Evolutionary conservation across 768 basidiomycete genomes (phyloP), one percentile per base, ranked within the genome.

Genomic region (Tulasnella sp.): DNA sequence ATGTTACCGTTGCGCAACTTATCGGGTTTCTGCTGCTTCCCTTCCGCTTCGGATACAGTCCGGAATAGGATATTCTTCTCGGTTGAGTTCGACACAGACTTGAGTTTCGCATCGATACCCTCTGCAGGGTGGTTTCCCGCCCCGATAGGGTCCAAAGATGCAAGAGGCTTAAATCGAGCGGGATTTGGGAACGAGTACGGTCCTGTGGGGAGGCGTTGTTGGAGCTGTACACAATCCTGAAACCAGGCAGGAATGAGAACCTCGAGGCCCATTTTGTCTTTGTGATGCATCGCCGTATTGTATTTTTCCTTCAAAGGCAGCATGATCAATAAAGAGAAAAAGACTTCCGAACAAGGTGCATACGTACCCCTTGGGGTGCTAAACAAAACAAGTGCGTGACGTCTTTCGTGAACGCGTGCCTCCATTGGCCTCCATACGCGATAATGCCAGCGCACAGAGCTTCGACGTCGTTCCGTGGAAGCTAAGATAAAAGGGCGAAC

Each of bases 201-300:
- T 23, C 80, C 81, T 40, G 79, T 75, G 7, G 82, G 82, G 37
- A 84, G 77, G 26, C 79, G 79, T n/a, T 79, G 80, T 10, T 79
- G 74, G 29, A 81, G 71, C n/a, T 81, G 81, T 73, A 83, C 70
- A 72, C 81, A 87, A 80, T 95, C 94, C 81, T 96, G 93, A 79
- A 96, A 96, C 95, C 96, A 98, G 80, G 96, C 93, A 0, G 95
- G 96, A 0, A 95, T 87, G n/a, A 98, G 82, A 13, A 95, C 85
- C 73, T 87, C 89, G 11, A 86, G 84, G 0, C 90, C 79, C 15
- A 82, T 90, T 71, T 87, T 84, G 3, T 88, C 83, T 73, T 89
- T 87, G 83, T 88, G 90, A 80, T 91, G 89, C 80, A 91, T 85
- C 40, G 88, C 87, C 3, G 85, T 86, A 42, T 85, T 82, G 39